These are phyloP conservation scores for Nannochloropsis oceanica DNA, from an alignment of 108 stramenopile species.

Conservation along the genomic window DNA sequence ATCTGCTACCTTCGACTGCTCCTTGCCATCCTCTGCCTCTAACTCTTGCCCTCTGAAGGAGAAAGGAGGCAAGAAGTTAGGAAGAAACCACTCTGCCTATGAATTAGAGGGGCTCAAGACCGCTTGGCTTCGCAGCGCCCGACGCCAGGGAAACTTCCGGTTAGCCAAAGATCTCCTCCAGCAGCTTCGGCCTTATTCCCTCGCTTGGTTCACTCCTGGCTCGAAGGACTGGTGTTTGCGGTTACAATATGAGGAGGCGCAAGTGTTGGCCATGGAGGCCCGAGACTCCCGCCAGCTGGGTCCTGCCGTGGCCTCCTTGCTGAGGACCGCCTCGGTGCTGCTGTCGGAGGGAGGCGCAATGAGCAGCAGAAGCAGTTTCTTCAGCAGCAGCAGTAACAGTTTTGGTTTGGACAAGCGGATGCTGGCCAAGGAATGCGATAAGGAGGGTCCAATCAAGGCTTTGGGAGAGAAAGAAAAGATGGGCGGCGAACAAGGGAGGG, in stretches of 20 bases:
- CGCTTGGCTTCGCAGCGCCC: neutral
- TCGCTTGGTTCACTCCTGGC: neutral
- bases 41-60: neutral
- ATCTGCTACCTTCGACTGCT: no score
- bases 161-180: neutral
- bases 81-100: neutral
- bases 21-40: neutral
- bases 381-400: neutral
- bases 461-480: no score
- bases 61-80: neutral
- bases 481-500: neutral
- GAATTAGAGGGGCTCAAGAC: neutral
- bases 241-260: neutral
- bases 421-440: neutral
- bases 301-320: neutral
- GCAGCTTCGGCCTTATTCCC: neutral
- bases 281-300: neutral
- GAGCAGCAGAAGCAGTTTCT: neutral
- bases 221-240: neutral
- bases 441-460: neutral
- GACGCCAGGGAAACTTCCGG: neutral
- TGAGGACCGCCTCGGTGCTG: neutral
- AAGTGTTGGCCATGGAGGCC: neutral
- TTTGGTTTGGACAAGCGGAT: neutral
- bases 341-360: neutral